Evolutionary conservation across 805 yeast species (phyloP).

Genomic region (Debaryomyces maramus): DNA sequence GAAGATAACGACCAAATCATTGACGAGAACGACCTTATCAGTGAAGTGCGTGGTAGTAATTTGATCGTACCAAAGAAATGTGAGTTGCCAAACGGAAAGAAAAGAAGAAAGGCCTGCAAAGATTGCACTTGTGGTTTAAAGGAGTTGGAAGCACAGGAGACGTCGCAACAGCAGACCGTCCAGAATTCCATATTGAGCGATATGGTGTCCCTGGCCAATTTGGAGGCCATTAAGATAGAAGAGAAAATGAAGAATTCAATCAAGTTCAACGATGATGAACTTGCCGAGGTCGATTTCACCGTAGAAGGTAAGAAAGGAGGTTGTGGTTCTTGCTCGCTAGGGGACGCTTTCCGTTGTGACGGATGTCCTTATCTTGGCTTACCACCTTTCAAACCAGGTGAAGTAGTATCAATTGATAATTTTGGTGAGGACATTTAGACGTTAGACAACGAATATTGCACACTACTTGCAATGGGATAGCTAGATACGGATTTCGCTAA

Average conservation of each 20-base stretch:
- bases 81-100: conserved; percentile 50
- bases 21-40: conserved; percentile 42
- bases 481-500: no score
- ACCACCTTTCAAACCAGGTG: conserved; percentile 98
- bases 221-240: conserved; percentile 56
- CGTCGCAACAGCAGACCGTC: conserved; percentile 37
- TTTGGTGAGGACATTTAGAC: conserved; percentile 71
- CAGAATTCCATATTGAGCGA: conserved; percentile 47
- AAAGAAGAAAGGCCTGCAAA: conserved; percentile 91
- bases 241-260: conserved; percentile 49
- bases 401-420: conserved; percentile 72
- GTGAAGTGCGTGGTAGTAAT: conserved; percentile 27
- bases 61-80: conserved; percentile 62
- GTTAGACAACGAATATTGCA: no score
- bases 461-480: no score
- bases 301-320: conserved; percentile 97
- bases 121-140: conserved; percentile 97
- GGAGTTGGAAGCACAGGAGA: conserved; percentile 78
- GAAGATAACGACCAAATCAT: conserved; percentile 27
- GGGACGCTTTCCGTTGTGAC: conserved; percentile 97
- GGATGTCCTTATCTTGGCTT: conserved; percentile 97
- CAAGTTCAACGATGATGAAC: conserved; percentile 62
- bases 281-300: conserved; percentile 91
- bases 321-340: conserved; percentile 94
- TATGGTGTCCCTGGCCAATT: conserved; percentile 51